Evolutionary conservation across 75 land plant species (phyloP), one percentile per base, ranked within the genome.

Genomic region (Pseudotsuga menziesii): DNA sequence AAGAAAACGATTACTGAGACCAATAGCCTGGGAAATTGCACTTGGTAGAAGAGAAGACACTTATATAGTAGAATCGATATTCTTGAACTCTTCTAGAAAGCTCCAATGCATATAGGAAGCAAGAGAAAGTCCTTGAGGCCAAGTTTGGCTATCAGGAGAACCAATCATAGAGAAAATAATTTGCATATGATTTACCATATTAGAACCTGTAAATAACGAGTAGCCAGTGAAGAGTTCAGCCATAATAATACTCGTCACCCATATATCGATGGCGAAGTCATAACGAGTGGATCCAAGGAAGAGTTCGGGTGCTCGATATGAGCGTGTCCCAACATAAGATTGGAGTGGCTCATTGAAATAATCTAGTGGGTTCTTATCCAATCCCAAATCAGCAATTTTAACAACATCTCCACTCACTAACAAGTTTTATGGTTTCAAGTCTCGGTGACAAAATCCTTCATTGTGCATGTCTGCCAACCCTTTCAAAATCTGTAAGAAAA

Each of bases 331-430:
- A 13, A 85, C 87, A 58, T 85, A 76, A 36, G 83, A 81, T 17
- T 81, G 74, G 4, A 85, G 58, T 16, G 76, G 79, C 29, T 85
- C 80, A 4, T 17, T 17, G 8, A 70, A 82, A 15, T 78, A 57
- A 29, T 64, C 36, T 19, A 5, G 2, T 1, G 32, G 0, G 20
- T 64, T 64, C 4, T 32, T 64, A 9, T 84, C 81, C 58, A 85
- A 44, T 23, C 87, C 87, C 61, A 85, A 85, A 64, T 85, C 87
- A 69, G 77, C 74, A 0, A 85, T 85, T 59, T 85, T 85, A 36
- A 85, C 78, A 4, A 69, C 36, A 58, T 76, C 72, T n/a, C 19
- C 39, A 44, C 79, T 85, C 57, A 82, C 48, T 35, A 85, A 78
- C 2, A 85, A 29, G 55, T 85, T 85, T 22, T 81, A 71, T 0